Conservation (phyloP, 106 monocot species). For the Allium sativum region DNA sequence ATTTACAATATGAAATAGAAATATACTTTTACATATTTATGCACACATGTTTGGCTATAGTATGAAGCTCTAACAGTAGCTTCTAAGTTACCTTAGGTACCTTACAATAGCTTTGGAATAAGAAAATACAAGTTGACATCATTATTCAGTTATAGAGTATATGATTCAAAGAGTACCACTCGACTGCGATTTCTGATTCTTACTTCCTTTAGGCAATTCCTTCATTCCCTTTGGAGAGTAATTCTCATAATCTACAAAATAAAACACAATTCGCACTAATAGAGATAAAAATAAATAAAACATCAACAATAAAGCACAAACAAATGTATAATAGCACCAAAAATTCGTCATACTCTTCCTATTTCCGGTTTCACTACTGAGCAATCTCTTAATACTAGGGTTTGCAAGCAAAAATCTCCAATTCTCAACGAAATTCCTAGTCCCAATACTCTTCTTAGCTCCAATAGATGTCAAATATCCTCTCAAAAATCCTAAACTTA, state of each 20-base stretch:
- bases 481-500: conserved; percentile 33
- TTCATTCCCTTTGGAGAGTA: conserved; percentile 76
- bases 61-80: no score
- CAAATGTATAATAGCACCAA: background rate
- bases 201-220: conserved; percentile 57
- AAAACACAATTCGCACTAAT: conserved; percentile 1
- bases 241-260: conserved; percentile 70
- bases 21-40: no score
- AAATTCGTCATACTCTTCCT: conserved; percentile 52
- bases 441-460: conserved; percentile 8
- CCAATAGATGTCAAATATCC: conserved; percentile 46
- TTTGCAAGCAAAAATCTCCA: conserved; percentile 64
- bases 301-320: no score
- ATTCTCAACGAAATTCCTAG: conserved; percentile 13
- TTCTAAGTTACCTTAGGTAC: no score
- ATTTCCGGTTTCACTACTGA: conserved; percentile 46
- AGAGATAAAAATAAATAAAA: background rate
- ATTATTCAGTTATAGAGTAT: background rate
- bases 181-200: conserved; percentile 54
- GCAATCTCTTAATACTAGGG: conserved; percentile 56
- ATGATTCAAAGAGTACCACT: conserved; percentile 34
- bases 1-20: no score
- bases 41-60: no score
- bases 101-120: no score
- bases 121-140: background rate